phyloP scores from a whole-genome alignment of 768 basidiomycete species.

The Hortiboletus campestris region DNA sequence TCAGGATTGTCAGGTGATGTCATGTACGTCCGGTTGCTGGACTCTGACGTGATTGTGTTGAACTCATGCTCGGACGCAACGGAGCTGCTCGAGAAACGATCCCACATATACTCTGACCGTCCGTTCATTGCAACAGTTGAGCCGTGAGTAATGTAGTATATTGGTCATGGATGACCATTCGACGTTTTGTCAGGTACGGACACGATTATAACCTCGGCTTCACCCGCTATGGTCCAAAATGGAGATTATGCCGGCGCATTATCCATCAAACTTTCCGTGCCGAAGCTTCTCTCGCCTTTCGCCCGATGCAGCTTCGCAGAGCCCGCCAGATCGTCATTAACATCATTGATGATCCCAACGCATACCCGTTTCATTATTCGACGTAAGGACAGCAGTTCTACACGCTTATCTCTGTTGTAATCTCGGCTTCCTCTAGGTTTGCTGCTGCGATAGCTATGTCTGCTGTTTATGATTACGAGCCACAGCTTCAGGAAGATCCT shows the following conservation, averaged over 20 bases:
- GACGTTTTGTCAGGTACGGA: constrained; percentile 3
- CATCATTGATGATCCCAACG: background rate
- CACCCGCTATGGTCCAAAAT: background rate
- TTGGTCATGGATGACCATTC: background rate
- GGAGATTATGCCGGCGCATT: constrained; percentile 8
- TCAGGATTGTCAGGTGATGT: constrained; percentile 3
- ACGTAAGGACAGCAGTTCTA: background rate
- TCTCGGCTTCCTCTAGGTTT: background rate
- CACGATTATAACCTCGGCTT: background rate
- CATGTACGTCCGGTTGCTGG: constrained; percentile 5
- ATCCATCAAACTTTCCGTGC: constrained; percentile 9
- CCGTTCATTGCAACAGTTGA: constrained; percentile 2
- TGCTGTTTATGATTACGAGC: background rate
- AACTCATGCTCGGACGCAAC: constrained; percentile 1
- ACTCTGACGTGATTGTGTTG: constrained; percentile 4
- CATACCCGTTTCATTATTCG: background rate
- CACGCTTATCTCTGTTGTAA: background rate
- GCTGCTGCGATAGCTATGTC: background rate
- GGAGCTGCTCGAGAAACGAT: constrained; percentile 11
- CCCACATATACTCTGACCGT: constrained; percentile 15
- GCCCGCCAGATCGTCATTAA: background rate
- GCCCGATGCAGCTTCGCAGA: constrained; percentile 5
- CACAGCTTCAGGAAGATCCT: background rate
- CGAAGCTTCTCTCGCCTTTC: background rate
- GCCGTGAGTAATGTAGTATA: constrained; percentile 4